These are phyloP conservation scores for Glebionis coronaria DNA, from an alignment of 129 eudicot species.

Conservation along the genomic window DNA sequence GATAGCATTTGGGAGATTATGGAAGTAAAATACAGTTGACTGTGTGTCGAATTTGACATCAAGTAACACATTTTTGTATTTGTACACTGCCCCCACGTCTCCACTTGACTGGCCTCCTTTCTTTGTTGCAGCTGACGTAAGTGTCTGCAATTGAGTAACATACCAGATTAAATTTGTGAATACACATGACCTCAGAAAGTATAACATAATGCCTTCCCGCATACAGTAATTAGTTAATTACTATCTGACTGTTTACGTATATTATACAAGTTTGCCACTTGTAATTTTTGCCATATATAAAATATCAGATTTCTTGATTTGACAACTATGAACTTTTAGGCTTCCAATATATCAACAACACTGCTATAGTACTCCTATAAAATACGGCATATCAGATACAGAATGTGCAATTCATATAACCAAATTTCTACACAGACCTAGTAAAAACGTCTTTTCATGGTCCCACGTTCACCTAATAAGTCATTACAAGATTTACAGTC, in stretches of 20 bases:
- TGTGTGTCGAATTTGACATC: slow-evolving; percentile 89
- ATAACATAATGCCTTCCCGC: neutral
- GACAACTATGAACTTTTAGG: no score
- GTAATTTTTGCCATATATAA: no score
- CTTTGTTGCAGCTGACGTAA: slow-evolving; percentile 88
- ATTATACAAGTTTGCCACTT: neutral
- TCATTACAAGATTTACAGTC: no score
- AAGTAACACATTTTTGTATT: slow-evolving; percentile 60
- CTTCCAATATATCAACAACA: no score
- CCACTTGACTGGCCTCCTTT: slow-evolving; percentile 89
- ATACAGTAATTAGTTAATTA: neutral
- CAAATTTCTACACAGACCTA: no score
- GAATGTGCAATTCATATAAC: no score
- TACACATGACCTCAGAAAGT: neutral
- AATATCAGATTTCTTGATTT: no score
- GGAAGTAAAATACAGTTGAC: slow-evolving; percentile 80
- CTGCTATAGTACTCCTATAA: no score
- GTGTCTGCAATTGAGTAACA: slow-evolving; percentile 43
- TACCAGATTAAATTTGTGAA: neutral
- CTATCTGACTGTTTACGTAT: neutral
- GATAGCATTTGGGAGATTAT: slow-evolving; percentile 24
- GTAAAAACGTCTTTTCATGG: no score
- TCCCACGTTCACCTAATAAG: no score
- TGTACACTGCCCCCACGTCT: slow-evolving; percentile 71
- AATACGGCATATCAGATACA: no score